Conservation (phyloP, 352 stramenopile genomes). For the Pythium volutum region DNA sequence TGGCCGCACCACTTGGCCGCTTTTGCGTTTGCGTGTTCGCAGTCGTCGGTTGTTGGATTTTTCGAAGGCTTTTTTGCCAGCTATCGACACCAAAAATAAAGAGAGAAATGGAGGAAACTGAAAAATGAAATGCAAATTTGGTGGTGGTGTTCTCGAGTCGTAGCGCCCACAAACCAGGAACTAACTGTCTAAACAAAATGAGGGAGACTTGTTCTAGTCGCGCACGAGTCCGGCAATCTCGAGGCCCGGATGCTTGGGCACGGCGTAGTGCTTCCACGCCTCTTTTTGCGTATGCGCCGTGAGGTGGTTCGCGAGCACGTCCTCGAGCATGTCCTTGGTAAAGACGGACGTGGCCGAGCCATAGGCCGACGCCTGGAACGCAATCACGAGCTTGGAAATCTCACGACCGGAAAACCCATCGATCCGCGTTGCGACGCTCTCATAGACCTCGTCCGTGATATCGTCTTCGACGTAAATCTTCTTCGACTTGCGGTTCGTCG, state of each 20-base stretch:
- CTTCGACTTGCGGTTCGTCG: slow-evolving; percentile 84
- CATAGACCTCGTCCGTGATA: slow-evolving; percentile 92
- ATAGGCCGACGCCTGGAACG: slow-evolving; percentile 98
- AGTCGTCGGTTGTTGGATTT: too few species aligned
- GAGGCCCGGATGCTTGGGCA: slow-evolving; percentile 40
- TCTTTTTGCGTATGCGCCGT: slow-evolving; percentile 93
- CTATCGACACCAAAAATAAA: too few species aligned
- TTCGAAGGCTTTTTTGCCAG: too few species aligned
- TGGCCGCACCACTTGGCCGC: too few species aligned
- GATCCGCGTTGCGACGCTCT: slow-evolving; percentile 90
- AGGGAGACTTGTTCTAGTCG: slow-evolving; percentile 28
- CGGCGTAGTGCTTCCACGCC: slow-evolving; percentile 87
- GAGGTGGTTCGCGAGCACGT: slow-evolving; percentile 94
- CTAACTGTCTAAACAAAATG: slow-evolving; percentile 64
- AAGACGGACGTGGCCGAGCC: slow-evolving; percentile 93
- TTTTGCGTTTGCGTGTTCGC: too few species aligned
- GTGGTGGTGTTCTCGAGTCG: slow-evolving; percentile 22
- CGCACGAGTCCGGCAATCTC: slow-evolving; percentile 43
- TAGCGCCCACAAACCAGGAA: slow-evolving; percentile 84
- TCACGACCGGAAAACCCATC: slow-evolving; percentile 98
- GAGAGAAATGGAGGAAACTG: too few species aligned
- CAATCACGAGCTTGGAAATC: slow-evolving; percentile 99
- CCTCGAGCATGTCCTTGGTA: slow-evolving; percentile 91
- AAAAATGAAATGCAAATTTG: background rate
- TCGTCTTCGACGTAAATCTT: slow-evolving; percentile 88